Base-by-base conservation (phyloP, 106 monocot genomes). In the Alisma plantagoaquatica region DNA sequence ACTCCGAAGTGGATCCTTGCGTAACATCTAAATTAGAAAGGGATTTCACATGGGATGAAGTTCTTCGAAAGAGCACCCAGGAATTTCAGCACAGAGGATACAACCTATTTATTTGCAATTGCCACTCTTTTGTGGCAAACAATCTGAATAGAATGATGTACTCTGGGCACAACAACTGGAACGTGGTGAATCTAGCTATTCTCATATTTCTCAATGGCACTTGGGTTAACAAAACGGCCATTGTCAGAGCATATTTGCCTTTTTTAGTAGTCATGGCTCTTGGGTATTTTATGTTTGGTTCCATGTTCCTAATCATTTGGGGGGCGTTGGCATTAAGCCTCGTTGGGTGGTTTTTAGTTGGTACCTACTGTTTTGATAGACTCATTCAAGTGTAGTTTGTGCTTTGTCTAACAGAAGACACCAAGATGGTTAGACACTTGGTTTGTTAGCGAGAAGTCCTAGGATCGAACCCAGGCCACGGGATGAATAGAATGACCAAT, bases 41-140 rank as follows among this genome's bases (percentile, higher is more conserved):
- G 31, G 43, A 52, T 0, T 35, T 46, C 22, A 67, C 64, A 23
- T 94, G 84, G 87, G 94, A 96, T 57, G 84, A 73, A 35, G 75
- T 80, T 19, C 78, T 88, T 21, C 65, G 48, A 61, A 88, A 69
- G 63, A 60, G 88, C 70, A 84, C 71, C 12, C 81, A 73, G 38
- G 81, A 96, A 38, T 96, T 78, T 54, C 94, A 96, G 57, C 80
- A 88, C 64, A 83, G 75, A 57, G 47, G 61, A 9, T 96, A 88
- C 73, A 88, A 56, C 64, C 49, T 96, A 1, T 74, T 96, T 21
- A 96, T 88, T 23, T 94, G 94, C 80, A 94, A 94, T 50, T 88
- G 94, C 57, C 94, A 94, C 59, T 88, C 84, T 26, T 94, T 94
- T 21, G 94, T 94, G 4, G 83, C 78, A 10, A 84, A 87, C 43